Conservation (phyloP, 352 stramenopile genomes). For the Thraustochytrium sp. region DNA sequence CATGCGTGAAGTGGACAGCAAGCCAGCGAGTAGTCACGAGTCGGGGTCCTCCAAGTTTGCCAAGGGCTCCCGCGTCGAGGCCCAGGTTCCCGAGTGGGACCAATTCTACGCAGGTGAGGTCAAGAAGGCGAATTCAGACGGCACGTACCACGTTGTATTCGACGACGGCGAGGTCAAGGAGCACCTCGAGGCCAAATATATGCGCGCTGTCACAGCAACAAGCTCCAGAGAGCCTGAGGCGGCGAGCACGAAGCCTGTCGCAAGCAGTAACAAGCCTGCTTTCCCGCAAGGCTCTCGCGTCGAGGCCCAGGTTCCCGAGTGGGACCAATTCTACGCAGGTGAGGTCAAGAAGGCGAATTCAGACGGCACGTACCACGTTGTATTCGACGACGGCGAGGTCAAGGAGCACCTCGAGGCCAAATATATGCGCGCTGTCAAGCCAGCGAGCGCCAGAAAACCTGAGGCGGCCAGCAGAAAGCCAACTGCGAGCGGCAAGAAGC, state of each 20-base stretch:
- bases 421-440: background rate
- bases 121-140: background rate
- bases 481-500: no score
- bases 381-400: constrained; percentile 17
- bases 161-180: constrained; percentile 11
- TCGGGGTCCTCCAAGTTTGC: background rate
- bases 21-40: no score
- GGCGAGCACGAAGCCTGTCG: background rate
- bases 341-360: background rate
- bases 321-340: background rate
- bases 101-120: background rate
- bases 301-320: background rate
- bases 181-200: background rate
- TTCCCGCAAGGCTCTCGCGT: background rate
- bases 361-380: background rate
- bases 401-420: background rate
- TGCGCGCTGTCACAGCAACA: background rate
- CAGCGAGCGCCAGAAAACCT: background rate
- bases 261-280: no score
- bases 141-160: background rate
- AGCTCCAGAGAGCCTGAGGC: background rate
- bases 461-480: background rate
- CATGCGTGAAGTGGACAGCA: background rate
- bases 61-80: background rate
- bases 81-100: background rate